Evolutionary conservation across 495 filamentous ascomycete species (phyloP), one percentile per base, ranked within the genome.

Genomic region (Thermothielavioides terrestris): DNA sequence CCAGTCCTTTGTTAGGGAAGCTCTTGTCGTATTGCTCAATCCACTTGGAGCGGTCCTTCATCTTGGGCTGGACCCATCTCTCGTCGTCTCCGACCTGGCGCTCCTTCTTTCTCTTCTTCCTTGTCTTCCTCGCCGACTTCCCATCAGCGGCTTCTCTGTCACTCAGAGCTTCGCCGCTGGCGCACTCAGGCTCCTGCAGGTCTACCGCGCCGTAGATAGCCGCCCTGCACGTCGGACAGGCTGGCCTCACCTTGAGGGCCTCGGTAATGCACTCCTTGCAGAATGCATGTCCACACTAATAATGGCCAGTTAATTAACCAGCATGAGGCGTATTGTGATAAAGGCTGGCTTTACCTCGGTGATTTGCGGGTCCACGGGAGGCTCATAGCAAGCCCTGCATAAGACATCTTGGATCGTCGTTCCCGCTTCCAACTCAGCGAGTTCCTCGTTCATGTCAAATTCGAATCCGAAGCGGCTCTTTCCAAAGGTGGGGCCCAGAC

Each of bases 41-140:
- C 45, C 45, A 47, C 25, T 38, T 47, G 34, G 34, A 39, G 2
- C 45, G 28, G 45, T 47, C 45, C 5, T 12, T 8, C 4, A 47
- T 4, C 45, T 47, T 47, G 0, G 25, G 34, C 25, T 47, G 45
- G 26, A 25, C 25, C 45, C 15, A n/a, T 23, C 39, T 38, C 1
- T 20, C 25, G 35, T 39, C 45, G 34, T 47, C 45, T 2, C 45
- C 45, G 8, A 39, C n/a, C 22, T 47, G 25, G 2, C 34, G 17
- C 0, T 27, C 1, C 23, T 30, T 15, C 18, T 47, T 15, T 0
- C n/a, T 39, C 22, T 47, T 28, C 4, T 39, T 39, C 30, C 9
- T 37, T 20, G 17, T 47, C 25, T 22, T 39, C 5, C 26, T 8
- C 9, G 10, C 37, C 3, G 32, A 4, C 4, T 12, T 12, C 2